Evolutionary conservation across 2,329 filamentous ascomycete species (phyloP).

Genomic region (Trichophaea hybrida): DNA sequence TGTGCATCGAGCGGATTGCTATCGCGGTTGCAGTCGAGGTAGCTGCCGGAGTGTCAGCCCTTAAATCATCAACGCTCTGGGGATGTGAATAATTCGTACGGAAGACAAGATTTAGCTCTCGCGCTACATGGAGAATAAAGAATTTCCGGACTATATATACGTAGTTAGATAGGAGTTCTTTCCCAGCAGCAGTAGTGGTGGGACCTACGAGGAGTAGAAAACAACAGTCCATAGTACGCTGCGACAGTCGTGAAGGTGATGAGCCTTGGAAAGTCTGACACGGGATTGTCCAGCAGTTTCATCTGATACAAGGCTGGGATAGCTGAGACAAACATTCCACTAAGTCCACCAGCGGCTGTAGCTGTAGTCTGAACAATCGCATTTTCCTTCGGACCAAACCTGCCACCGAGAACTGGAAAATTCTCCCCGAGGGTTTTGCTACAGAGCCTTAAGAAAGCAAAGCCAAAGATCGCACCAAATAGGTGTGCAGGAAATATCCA

Average conservation of each 20-base stretch:
- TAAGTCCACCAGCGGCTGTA: constrained; percentile 45
- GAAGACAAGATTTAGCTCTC: constrained; percentile 46
- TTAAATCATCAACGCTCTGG: too few relatives aligned
- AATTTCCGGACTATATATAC: constrained; percentile 42
- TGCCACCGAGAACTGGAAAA: constrained; percentile 40
- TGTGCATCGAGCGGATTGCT: constrained; percentile 50
- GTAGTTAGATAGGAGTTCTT: constrained; percentile 15
- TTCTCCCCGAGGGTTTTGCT: constrained; percentile 36
- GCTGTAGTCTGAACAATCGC: constrained; percentile 47
- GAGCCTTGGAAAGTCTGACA: constrained; percentile 43
- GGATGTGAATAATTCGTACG: too few relatives aligned
- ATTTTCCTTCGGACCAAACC: constrained; percentile 48
- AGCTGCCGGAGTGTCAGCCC: constrained; percentile 28
- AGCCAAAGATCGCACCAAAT: constrained; percentile 45
- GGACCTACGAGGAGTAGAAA: constrained; percentile 39
- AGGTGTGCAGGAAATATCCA: constrained; percentile 39
- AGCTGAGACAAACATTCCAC: constrained; percentile 44
- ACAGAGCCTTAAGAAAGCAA: constrained; percentile 43
- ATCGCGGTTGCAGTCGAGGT: constrained; percentile 46
- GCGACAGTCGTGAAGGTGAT: constrained; percentile 47
- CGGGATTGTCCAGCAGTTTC: constrained; percentile 37
- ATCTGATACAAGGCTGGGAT: constrained; percentile 48
- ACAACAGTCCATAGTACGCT: constrained; percentile 50
- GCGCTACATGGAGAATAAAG: constrained; percentile 51
- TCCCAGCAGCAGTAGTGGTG: background rate